phyloP scores from a whole-genome alignment of 108 stramenopile species.

The Stephanodiscus minutulus region DNA sequence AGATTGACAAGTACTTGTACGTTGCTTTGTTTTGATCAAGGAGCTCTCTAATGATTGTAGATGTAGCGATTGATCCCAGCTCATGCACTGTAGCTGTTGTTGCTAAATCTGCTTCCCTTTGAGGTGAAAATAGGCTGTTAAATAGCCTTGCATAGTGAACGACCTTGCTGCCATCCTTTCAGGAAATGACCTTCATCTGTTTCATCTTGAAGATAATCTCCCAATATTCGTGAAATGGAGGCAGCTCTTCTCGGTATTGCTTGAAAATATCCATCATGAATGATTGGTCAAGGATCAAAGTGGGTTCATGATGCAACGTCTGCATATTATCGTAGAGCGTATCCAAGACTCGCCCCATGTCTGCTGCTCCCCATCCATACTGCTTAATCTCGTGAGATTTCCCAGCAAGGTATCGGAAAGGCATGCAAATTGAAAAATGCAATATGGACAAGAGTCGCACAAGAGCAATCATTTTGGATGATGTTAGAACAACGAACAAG shows the following conservation, averaged over 20 bases:
- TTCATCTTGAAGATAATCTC: constrained; percentile 1
- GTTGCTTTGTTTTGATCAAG: constrained; percentile 32
- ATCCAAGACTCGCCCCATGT: constrained; percentile 16
- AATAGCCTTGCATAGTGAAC: not conserved
- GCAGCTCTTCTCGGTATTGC: constrained; percentile 12
- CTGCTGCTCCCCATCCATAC: constrained; percentile 16
- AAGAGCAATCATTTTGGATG: constrained; percentile 29
- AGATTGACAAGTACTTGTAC: constrained; percentile 9
- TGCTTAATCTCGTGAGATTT: constrained; percentile 20
- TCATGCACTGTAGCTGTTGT: not conserved
- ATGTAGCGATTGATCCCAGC: constrained; percentile 13
- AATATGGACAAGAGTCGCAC: constrained; percentile 24
- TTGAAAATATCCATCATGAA: constrained; percentile 28
- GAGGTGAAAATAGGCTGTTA: constrained; percentile 6
- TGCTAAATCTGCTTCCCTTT: constrained; percentile 6
- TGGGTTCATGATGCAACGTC: not conserved
- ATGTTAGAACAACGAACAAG: constrained; percentile 21
- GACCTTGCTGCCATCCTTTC: constrained; percentile 5
- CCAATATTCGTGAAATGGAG: not conserved
- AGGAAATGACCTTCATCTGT: constrained; percentile 4
- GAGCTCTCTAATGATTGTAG: constrained; percentile 8
- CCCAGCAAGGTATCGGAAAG: constrained; percentile 22
- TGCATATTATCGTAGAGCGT: constrained; percentile 12
- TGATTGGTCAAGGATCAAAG: constrained; percentile 11
- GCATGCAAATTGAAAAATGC: constrained; percentile 29